A percentile compares a stretch with the other conserved stretches of the same genome.
These are phyloP conservation scores for Colletotrichum musae DNA, from an alignment of 2,329 filamentous ascomycete species.

Conservation along the genomic window DNA sequence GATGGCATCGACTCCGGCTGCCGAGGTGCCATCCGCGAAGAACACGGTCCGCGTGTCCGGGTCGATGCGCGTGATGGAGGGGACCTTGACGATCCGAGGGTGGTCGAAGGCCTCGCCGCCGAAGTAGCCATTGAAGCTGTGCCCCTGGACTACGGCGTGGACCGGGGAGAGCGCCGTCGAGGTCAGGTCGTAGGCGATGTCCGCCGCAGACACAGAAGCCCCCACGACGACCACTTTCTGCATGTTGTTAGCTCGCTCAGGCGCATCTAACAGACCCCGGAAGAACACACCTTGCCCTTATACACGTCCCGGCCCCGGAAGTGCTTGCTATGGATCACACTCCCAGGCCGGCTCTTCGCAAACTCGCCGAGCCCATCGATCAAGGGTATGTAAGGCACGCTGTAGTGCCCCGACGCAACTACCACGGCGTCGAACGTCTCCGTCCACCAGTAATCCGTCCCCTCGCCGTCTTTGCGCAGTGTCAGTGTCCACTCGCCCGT, in stretches of 20 bases:
- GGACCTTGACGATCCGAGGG: constrained; percentile 61
- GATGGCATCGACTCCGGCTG: constrained; percentile 70
- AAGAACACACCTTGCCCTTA: constrained; percentile 57
- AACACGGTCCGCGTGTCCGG: constrained; percentile 61
- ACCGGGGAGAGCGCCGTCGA: constrained; percentile 62
- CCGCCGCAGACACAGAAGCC: constrained; percentile 75
- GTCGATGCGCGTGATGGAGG: constrained; percentile 62
- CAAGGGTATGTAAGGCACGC: constrained; percentile 68
- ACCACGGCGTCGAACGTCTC: constrained; percentile 75
- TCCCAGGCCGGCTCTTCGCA: constrained; percentile 60
- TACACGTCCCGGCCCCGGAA: constrained; percentile 63
- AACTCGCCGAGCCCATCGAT: constrained; percentile 64
- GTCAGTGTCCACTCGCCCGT: constrained; percentile 66
- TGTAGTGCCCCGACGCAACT: constrained; percentile 73
- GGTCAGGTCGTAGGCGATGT: constrained; percentile 70
- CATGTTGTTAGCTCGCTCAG: no score
- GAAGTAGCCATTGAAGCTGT: constrained; percentile 67
- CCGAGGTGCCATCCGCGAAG: constrained; percentile 68
- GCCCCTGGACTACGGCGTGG: constrained; percentile 67
- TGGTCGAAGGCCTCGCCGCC: constrained; percentile 72
- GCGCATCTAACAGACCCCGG: no score
- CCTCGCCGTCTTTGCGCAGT: constrained; percentile 57
- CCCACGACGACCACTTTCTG: constrained; percentile 74
- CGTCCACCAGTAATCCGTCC: constrained; percentile 71
- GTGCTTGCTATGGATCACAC: constrained; percentile 69